phyloP scores from a whole-genome alignment of 2,329 filamentous ascomycete species.

The Aureobasidium melanogenum region DNA sequence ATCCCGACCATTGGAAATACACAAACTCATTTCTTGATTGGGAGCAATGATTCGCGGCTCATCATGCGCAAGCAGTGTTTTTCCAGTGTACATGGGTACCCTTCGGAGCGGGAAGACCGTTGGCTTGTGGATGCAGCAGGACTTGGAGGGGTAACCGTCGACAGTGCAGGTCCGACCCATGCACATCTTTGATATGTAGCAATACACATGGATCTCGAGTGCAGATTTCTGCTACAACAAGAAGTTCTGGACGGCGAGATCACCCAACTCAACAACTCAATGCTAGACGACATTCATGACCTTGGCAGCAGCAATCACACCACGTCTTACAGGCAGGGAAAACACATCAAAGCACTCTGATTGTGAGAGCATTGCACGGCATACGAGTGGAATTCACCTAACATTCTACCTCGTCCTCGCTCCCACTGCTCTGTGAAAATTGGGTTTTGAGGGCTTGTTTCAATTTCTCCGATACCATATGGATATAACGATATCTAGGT shows the following conservation, averaged over 20 bases:
- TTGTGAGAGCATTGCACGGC: neutral
- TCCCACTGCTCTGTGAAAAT: neutral
- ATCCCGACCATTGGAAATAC: neutral
- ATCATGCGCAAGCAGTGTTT: neutral
- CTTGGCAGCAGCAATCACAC: constrained; percentile 1
- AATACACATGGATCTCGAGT: neutral
- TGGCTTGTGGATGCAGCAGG: neutral
- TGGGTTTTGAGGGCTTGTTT: neutral
- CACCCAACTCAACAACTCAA: neutral
- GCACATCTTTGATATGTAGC: constrained; percentile 5
- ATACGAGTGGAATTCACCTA: neutral
- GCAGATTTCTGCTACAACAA: neutral
- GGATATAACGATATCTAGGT: neutral
- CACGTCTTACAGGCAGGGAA: constrained; percentile 1
- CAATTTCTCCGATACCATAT: neutral
- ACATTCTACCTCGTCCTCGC: neutral
- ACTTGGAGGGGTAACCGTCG: neutral
- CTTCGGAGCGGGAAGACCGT: neutral
- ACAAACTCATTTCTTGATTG: constrained; percentile 1
- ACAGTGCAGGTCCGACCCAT: neutral
- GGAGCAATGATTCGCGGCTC: neutral
- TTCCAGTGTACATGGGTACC: neutral
- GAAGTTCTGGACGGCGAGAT: neutral
- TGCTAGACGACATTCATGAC: neutral
- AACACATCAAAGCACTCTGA: neutral